Evolutionary conservation across 2,329 filamentous ascomycete genomes (phyloP).

Genomic region (Ceratocystis lukuohia): DNA sequence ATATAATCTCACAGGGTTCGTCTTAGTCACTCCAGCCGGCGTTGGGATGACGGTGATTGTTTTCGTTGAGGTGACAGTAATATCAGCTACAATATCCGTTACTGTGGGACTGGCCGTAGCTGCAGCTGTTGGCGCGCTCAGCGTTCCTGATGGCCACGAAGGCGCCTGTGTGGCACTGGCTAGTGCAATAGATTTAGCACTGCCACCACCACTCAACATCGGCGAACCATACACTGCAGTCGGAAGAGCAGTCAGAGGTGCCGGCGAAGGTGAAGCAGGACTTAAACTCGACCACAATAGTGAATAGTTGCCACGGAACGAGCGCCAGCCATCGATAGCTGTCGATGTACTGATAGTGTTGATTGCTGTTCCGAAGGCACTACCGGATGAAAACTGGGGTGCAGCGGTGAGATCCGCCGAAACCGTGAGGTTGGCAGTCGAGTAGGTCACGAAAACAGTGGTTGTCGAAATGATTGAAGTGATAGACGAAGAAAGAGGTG

Average conservation of each 20-base stretch:
- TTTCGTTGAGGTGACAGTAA: background rate
- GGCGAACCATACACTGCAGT: background rate
- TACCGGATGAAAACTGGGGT: background rate
- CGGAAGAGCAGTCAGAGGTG: background rate
- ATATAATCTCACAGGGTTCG: conserved; percentile 12
- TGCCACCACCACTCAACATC: background rate
- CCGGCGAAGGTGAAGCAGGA: background rate
- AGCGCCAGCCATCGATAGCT: conserved; percentile 3
- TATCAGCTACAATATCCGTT: background rate
- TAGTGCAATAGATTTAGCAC: background rate
- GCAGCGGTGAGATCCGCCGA: background rate
- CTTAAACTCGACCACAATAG: conserved; percentile 7
- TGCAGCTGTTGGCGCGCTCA: conserved; percentile 7
- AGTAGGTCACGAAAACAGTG: conserved; percentile 11
- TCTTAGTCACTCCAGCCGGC: background rate
- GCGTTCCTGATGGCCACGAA: conserved; percentile 11
- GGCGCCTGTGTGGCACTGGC: conserved; percentile 9
- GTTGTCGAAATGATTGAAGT: background rate
- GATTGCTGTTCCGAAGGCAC: background rate
- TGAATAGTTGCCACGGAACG: conserved; percentile 11
- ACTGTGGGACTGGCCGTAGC: background rate
- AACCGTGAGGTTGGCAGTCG: conserved; percentile 8
- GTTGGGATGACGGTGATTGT: background rate
- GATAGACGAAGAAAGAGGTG: background rate
- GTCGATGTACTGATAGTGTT: background rate